A percentile compares a stretch with the other conserved stretches of the same genome.
Conservation (phyloP, 331 rosid species). For the Arachis monticola region DNA sequence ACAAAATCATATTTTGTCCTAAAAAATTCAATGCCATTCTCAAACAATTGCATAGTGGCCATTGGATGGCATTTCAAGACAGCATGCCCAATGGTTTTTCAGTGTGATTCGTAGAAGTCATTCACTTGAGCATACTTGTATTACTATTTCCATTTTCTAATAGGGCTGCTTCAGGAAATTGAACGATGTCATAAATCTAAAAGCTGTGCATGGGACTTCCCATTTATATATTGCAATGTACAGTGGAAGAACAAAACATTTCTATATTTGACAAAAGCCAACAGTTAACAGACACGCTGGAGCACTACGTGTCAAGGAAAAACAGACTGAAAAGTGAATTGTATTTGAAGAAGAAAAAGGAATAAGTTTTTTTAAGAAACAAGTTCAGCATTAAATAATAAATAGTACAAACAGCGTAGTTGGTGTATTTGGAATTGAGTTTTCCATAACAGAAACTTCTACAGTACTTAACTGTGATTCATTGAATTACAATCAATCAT, state of each 20-base stretch:
- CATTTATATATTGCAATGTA: neutral
- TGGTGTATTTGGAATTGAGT: neutral
- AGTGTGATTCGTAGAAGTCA: constrained; percentile 14
- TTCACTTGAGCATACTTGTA: neutral
- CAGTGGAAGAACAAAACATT: neutral
- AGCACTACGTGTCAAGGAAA: constrained; percentile 29
- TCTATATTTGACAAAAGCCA: neutral
- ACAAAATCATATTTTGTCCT: constrained; percentile 18
- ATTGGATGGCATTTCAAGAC: constrained; percentile 14
- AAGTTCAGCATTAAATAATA: neutral
- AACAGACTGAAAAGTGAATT: constrained; percentile 25
- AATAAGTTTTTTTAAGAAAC: constrained; percentile 16
- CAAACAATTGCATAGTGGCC: constrained; percentile 8
- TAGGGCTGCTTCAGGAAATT: neutral
- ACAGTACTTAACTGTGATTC: neutral
- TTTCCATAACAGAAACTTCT: neutral
- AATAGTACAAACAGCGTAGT: constrained; percentile 14
- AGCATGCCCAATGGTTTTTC: neutral
- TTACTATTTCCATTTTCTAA: neutral
- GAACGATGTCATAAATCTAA: constrained; percentile 1
- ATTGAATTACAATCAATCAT: constrained; percentile 31
- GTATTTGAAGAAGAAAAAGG: constrained; percentile 5
- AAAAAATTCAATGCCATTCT: constrained; percentile 11
- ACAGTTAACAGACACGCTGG: constrained; percentile 15
- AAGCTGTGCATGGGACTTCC: neutral